Percentiles rank a stretch among this genome's conserved stretches.
Evolutionary conservation across 371 early-diverging fungal genomes (phyloP).

Genomic region (Gilbertella persicaria): DNA sequence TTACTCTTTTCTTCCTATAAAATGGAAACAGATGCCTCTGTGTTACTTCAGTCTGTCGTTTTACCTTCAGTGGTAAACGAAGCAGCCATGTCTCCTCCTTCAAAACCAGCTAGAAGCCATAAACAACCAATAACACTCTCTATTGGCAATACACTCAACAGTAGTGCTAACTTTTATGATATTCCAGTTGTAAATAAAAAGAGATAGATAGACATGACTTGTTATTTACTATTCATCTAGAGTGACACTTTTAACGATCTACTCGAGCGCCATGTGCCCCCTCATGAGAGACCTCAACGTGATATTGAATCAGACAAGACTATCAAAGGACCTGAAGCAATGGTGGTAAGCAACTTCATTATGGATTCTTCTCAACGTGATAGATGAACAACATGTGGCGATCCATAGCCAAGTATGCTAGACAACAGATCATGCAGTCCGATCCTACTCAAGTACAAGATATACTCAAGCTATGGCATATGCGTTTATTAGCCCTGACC

Average conservation of each 20-base stretch:
- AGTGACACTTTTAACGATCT: constrained; percentile 58
- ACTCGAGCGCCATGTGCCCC: constrained; percentile 53
- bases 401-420: constrained; percentile 57
- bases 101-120: constrained; percentile 10
- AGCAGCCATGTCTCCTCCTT: constrained; percentile 1
- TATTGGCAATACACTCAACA: constrained; percentile 35
- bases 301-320: constrained; percentile 41
- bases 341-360: constrained; percentile 20
- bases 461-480: constrained; percentile 57
- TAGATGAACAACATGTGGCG: constrained; percentile 65
- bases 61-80: constrained; percentile 6
- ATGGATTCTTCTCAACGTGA: background rate
- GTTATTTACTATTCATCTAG: constrained; percentile 21
- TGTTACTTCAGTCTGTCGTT: background rate
- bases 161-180: constrained; percentile 57
- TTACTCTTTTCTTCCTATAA: background rate
- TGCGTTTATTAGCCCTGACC: constrained; percentile 52
- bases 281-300: constrained; percentile 51
- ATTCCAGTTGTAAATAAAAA: constrained; percentile 50
- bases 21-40: constrained; percentile 6
- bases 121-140: constrained; percentile 21
- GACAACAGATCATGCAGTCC: constrained; percentile 52
- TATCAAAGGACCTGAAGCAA: constrained; percentile 33
- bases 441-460: constrained; percentile 33
- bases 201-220: background rate